Evolutionary conservation across 179 eudicot genomes (phyloP).

Genomic region (Vitellaria paradoxa): DNA sequence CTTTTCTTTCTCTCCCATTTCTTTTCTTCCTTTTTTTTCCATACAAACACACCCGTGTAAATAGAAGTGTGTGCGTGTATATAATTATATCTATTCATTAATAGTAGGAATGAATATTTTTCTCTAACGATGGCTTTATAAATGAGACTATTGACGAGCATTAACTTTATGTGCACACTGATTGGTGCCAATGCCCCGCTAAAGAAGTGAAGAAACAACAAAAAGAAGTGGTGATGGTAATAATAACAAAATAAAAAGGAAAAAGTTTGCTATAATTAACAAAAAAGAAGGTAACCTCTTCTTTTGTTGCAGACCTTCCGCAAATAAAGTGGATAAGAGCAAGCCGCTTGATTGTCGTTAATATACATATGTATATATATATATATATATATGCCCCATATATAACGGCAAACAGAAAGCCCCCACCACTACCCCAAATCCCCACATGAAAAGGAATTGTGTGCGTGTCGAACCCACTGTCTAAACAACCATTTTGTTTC

Average conservation of each 20-base stretch:
- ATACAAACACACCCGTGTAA: no score
- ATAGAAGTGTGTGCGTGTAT: no score
- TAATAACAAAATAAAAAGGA: background rate
- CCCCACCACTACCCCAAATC: background rate
- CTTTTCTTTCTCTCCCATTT: no score
- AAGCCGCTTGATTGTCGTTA: constrained; percentile 7
- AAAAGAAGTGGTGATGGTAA: background rate
- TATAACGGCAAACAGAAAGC: background rate
- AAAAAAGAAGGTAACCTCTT: background rate
- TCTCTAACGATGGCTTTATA: no score
- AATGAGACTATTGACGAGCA: background rate
- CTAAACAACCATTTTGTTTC: background rate
- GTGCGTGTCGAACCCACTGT: background rate
- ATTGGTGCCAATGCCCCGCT: background rate
- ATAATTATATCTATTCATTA: no score
- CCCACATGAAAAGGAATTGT: constrained; percentile 1
- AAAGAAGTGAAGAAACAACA: background rate
- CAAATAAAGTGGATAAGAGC: background rate
- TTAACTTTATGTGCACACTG: background rate
- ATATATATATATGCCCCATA: background rate
- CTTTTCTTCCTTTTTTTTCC: no score
- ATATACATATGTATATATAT: background rate
- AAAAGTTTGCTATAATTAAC: no score
- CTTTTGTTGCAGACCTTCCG: constrained; percentile 6
- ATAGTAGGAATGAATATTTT: no score